Evolutionary conservation across 192 early-diverging fungal species (phyloP).

Genomic region (Paraglomus occultum): DNA sequence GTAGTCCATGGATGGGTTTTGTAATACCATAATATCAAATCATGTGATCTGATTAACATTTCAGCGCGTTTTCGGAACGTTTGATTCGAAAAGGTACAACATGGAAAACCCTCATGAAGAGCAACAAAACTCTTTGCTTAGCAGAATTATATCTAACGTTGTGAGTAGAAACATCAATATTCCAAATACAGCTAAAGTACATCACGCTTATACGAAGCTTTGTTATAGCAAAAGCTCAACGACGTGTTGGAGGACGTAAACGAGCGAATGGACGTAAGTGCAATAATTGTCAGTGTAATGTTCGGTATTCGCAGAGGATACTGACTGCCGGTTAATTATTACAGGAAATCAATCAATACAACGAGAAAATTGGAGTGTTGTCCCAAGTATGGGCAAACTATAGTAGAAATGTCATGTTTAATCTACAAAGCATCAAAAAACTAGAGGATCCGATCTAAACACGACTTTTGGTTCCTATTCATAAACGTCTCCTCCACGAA

Average conservation of each 20-base stretch:
- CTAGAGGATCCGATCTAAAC: conserved; percentile 31
- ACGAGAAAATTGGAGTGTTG: conserved; percentile 34
- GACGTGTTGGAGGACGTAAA: conserved; percentile 37
- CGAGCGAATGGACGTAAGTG: conserved; percentile 35
- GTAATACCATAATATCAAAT: too few relatives aligned
- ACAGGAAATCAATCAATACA: conserved; percentile 41
- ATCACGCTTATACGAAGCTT: background rate
- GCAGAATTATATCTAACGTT: conserved; percentile 39
- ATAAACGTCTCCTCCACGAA: too few relatives aligned
- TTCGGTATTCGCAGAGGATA: background rate
- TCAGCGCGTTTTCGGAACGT: background rate
- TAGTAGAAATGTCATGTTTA: conserved; percentile 36
- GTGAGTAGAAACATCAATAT: conserved; percentile 21
- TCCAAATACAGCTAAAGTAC: background rate
- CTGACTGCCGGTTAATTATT: background rate
- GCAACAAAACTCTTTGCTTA: conserved; percentile 40
- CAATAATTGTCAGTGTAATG: background rate
- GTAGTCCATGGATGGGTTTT: too few relatives aligned
- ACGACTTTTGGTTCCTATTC: too few relatives aligned
- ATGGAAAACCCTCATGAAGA: conserved; percentile 48
- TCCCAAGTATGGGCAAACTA: conserved; percentile 44
- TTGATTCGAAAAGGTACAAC: too few relatives aligned
- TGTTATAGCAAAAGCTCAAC: conserved; percentile 38
- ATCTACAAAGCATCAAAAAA: conserved; percentile 37
- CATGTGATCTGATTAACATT: too few relatives aligned